Evolutionary conservation across 768 basidiomycete species (phyloP).

Genomic region (Brasilioporus rufonigricans): DNA sequence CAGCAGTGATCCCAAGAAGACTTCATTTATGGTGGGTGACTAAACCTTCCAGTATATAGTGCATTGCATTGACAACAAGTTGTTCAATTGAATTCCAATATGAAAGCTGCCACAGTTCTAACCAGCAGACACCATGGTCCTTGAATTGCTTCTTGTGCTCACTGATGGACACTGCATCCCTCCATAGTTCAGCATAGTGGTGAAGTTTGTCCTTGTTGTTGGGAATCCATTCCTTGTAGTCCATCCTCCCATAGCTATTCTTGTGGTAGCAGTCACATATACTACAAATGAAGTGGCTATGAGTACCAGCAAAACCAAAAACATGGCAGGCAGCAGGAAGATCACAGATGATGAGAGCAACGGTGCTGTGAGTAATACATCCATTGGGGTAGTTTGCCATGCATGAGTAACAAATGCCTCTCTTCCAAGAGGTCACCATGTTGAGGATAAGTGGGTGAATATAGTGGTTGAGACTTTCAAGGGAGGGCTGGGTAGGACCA

Average conservation of each 20-base stretch:
- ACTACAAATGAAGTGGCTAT: slow-evolving; percentile 29
- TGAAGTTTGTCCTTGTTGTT: background rate
- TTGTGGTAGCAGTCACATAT: slow-evolving; percentile 29
- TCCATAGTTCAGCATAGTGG: background rate
- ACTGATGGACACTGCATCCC: background rate
- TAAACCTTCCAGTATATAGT: background rate
- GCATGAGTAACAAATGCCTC: slow-evolving; percentile 24
- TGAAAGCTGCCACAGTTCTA: background rate
- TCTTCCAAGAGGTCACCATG: slow-evolving; percentile 27
- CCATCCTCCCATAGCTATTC: background rate
- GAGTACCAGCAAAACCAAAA: slow-evolving; percentile 6
- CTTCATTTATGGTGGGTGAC: background rate
- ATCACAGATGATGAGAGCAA: slow-evolving; percentile 35
- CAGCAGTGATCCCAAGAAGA: background rate
- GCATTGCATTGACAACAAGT: background rate
- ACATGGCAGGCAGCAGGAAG: slow-evolving; percentile 33
- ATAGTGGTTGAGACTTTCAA: slow-evolving; percentile 13
- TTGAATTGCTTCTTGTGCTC: background rate
- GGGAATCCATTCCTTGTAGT: slow-evolving; percentile 16
- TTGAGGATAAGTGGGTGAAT: slow-evolving; percentile 35
- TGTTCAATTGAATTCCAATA: background rate
- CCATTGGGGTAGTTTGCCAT: slow-evolving; percentile 20
- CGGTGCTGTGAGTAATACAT: slow-evolving; percentile 18
- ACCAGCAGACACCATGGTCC: background rate
- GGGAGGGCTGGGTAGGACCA: background rate